These are phyloP conservation scores for Iris pallida DNA, from an alignment of 116 monocot genomes.

Conservation along the genomic window DNA sequence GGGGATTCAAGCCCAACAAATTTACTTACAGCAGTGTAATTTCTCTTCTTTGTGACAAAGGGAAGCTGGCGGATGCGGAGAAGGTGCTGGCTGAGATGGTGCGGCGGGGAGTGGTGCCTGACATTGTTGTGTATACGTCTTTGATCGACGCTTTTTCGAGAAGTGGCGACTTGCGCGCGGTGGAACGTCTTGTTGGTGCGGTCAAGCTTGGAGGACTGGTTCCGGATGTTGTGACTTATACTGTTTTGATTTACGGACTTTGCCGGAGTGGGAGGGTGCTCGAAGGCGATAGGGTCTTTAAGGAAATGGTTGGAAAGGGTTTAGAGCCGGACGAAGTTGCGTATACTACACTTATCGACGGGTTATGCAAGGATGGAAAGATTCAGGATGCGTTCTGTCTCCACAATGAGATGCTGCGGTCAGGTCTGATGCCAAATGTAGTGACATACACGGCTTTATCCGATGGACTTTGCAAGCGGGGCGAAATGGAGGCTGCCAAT, in stretches of 20 bases:
- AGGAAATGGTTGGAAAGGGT: constrained; percentile 56
- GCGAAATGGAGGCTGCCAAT: constrained; percentile 73
- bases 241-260: constrained; percentile 58
- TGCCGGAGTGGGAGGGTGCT: constrained; percentile 43
- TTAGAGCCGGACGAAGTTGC: constrained; percentile 64
- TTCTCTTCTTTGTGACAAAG: constrained; percentile 38
- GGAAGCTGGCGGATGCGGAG: constrained; percentile 48
- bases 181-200: constrained; percentile 34
- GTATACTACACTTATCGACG: constrained; percentile 69
- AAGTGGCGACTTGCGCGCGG: constrained; percentile 34
- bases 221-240: constrained; percentile 69
- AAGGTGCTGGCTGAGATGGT: constrained; percentile 52
- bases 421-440: constrained; percentile 65
- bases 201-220: constrained; percentile 44
- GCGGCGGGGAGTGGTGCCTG: constrained; percentile 38
- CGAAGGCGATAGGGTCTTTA: constrained; percentile 47
- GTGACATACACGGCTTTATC: constrained; percentile 87
- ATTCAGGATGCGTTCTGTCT: constrained; percentile 61
- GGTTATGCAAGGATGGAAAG: constrained; percentile 73
- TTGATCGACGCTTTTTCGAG: constrained; percentile 61
- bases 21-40: constrained; percentile 75
- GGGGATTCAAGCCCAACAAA: constrained; percentile 57
- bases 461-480: constrained; percentile 87
- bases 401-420: constrained; percentile 62
- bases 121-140: constrained; percentile 70